These are phyloP conservation scores for Nakazawaea peltata DNA, from an alignment of 805 yeast genomes.

Conservation along the genomic window DNA sequence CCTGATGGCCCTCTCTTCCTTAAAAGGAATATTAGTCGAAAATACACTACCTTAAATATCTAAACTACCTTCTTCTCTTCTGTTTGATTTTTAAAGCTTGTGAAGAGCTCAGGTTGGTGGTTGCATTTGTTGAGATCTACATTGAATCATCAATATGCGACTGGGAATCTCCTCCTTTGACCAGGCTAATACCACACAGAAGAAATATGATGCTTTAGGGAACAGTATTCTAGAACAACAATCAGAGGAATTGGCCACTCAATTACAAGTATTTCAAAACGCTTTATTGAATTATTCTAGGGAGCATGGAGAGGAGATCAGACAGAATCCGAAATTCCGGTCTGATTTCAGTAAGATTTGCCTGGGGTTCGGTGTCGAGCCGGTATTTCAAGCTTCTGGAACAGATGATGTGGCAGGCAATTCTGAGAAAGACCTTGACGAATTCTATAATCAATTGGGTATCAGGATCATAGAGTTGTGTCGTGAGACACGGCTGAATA, in stretches of 20 bases:
- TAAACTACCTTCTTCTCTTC: too few species aligned
- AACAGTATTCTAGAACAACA: constrained; percentile 42
- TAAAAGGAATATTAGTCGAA: too few species aligned
- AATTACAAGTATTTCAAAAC: constrained; percentile 67
- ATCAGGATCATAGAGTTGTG: constrained; percentile 73
- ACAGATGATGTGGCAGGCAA: constrained; percentile 16
- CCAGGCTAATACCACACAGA: constrained; percentile 15
- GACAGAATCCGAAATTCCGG: constrained; percentile 55
- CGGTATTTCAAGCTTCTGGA: constrained; percentile 31
- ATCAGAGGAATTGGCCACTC: constrained; percentile 56
- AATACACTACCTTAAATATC: too few species aligned
- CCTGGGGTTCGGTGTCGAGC: constrained; percentile 76
- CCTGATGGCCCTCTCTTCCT: too few species aligned
- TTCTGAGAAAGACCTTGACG: constrained; percentile 31
- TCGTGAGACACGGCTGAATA: constrained; percentile 56
- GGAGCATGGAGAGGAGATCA: constrained; percentile 62
- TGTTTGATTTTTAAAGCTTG: too few species aligned
- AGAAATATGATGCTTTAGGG: constrained; percentile 43
- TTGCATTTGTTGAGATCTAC: too few species aligned
- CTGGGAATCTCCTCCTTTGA: constrained; percentile 25
- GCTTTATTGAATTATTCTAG: constrained; percentile 69
- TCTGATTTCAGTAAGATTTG: constrained; percentile 72
- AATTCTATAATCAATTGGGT: constrained; percentile 59
- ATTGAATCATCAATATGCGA: too few species aligned
- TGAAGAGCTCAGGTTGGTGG: too few species aligned